Evolutionary conservation across 2,329 filamentous ascomycete species (phyloP).

Genomic region (Talaromyces piceae): DNA sequence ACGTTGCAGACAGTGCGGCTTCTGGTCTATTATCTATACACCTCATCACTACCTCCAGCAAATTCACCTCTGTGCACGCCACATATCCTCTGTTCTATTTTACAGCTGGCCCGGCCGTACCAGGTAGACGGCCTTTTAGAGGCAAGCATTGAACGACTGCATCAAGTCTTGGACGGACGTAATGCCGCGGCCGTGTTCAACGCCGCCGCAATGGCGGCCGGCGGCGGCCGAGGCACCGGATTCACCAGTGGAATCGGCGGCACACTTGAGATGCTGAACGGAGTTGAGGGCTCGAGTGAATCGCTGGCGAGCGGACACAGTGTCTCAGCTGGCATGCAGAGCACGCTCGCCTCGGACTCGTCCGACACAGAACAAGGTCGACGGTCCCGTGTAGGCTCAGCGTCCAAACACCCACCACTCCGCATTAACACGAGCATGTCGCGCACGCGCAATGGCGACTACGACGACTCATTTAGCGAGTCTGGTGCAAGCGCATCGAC

Average conservation of each 20-base stretch:
- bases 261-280: conserved; percentile 36
- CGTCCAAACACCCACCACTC: conserved; percentile 27
- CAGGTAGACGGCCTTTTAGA: conserved; percentile 88
- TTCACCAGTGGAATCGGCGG: conserved; percentile 51
- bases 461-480: conserved; percentile 34
- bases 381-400: conserved; percentile 8
- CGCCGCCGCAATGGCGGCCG: conserved; percentile 93
- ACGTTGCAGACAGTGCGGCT: conserved; percentile 84
- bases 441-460: conserved; percentile 19
- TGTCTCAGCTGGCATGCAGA: conserved; percentile 17
- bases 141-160: conserved; percentile 83
- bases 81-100: conserved; percentile 87
- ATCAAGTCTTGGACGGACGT: conserved; percentile 79
- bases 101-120: conserved; percentile 90
- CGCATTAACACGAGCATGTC: conserved; percentile 35
- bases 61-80: conserved; percentile 78
- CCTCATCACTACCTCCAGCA: conserved; percentile 71
- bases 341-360: conserved; percentile 29
- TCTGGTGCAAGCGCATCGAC: conserved; percentile 29
- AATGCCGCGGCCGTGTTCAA: conserved; percentile 98
- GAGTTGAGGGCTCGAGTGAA: conserved; percentile 21
- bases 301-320: conserved; percentile 1
- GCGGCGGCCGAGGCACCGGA: conserved; percentile 76
- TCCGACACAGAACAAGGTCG: conserved; percentile 33
- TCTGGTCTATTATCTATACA: conserved; percentile 88